Base-by-base conservation (phyloP, 202 grass and related monocot genomes). In the Digitaria exilis region DNA sequence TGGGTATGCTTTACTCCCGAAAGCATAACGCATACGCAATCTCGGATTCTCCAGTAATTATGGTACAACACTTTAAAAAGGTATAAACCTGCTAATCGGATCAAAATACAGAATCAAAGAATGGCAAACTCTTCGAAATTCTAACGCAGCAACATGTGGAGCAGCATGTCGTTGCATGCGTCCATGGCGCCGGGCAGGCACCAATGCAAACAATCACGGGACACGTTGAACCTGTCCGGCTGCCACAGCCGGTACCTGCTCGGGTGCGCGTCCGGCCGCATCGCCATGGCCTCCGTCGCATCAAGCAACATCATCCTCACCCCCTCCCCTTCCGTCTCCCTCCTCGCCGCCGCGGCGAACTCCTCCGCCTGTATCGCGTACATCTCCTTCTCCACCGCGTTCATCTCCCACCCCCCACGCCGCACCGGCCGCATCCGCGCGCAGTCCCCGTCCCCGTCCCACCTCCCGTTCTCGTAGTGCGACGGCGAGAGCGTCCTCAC, bases 141-240 rank as follows among this genome's bases (percentile, higher is more conserved):
- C 41, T 63, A 67, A 9, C 15, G 44, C 21, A 66, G 0, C 77
- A 79, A 52, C 61, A 66, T 37, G 76, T 66, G 30, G 4, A 37
- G 21, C 30, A 79, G 61, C 77, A 79, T 79, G 77, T 79, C 77
- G 43, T 79, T 79, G 77, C 77, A 79, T 19, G 77, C 30, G 61
- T 79, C 77, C 77, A 79, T 67, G 59, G 76, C 59, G 42, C 17
- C 75, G 41, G 94, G 94, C 61, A 97, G 49, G 89, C 94, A 97
- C 93, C 93, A 95, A 70, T 95, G 93, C 66, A 95, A 43, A n/a
- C 92, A 92, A 22, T 92, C 90, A 0, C 85, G 86, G 2, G 65
- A 65, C 71, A 93, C 46, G 1, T 48, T 84, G 18, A 87, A 76
- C 39, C 81, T 74, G n/a, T 87, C 84, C 5, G 46, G 42, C 45